Base-by-base conservation (phyloP, 2,329 filamentous ascomycete genomes). In the Beauveria varroae region DNA sequence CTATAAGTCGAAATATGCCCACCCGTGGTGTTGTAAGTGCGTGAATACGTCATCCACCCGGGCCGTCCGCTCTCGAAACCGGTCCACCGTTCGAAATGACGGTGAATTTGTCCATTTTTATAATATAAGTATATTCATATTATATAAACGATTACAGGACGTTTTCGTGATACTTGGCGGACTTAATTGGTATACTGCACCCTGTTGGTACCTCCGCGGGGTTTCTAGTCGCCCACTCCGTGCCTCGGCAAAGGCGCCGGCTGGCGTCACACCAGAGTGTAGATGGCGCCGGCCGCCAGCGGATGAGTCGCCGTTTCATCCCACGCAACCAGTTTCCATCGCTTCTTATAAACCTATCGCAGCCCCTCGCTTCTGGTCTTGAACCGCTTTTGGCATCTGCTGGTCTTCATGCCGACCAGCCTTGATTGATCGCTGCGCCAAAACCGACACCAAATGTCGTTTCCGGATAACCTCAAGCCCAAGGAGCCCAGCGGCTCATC, bases 401-500 rank as follows among this genome's bases (percentile, higher is more conserved):
- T 24, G 9, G 3, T 22, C 4, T 24, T 7, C 7, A 3, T 47
- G 26, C 49, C 3, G 12, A 37, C 34, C 12, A 12, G 10, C 12
- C 34, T 5, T 5, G 14, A 24, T 20, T 22, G 12, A 22, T n/a
- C 8, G 34, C 28, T 22, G 18, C 18, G 18, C 16, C 12, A 37
- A 43, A 43, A 43, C 30, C 12, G 34, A 37, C 9, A 22, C 18
- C 14, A 34, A 34, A 60, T 60, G 58, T 54, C 58, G 6, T 60
- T 60, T 47, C 44, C 51, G 9, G 58, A 60, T 18, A 54, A 49
- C 67, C 72, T 76, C 28, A 70, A 67, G 65, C 73, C 73, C 5
- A 72, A 87, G 3, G 82, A 82, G 61, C 85, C 86, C 5, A 87
- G 90, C 67, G 88, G 89, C 64, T 79, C 80, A 44, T 86, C 90